phyloP scores from a whole-genome alignment of 805 yeast species.

The Blastobotrys terrestris region DNA sequence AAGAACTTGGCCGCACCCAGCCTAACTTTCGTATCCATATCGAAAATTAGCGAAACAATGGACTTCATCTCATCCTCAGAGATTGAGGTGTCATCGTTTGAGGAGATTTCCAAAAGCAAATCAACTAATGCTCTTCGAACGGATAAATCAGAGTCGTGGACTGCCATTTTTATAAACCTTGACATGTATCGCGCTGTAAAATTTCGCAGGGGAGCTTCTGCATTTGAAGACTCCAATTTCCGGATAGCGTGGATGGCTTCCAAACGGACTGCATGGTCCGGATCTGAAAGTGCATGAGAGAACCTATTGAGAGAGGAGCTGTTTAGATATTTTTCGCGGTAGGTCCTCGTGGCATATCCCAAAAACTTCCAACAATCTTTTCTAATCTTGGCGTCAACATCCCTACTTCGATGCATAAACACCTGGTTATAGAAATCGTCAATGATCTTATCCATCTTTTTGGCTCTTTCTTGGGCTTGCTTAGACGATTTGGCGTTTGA shows the following conservation, averaged over 20 bases:
- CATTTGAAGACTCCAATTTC: constrained; percentile 29
- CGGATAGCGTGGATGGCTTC: constrained; percentile 56
- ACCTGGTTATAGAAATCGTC: constrained; percentile 61
- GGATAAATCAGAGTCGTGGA: constrained; percentile 47
- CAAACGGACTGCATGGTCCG: constrained; percentile 50
- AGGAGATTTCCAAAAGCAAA: constrained; percentile 45
- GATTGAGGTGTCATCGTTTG: constrained; percentile 51
- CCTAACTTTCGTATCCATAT: constrained; percentile 30
- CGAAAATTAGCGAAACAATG: constrained; percentile 38
- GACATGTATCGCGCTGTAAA: constrained; percentile 69
- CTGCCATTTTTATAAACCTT: constrained; percentile 59
- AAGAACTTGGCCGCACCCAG: constrained; percentile 51
- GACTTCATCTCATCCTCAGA: constrained; percentile 50
- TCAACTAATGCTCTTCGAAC: constrained; percentile 48
- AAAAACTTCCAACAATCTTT: constrained; percentile 58
- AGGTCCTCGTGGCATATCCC: constrained; percentile 64
- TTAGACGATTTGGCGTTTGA: constrained; percentile 6
- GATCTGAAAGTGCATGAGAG: constrained; percentile 83
- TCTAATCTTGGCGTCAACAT: constrained; percentile 66
- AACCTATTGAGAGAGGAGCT: constrained; percentile 66
- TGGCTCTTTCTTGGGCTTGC: constrained; percentile 8
- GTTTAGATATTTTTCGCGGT: constrained; percentile 67
- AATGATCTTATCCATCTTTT: constrained; percentile 34
- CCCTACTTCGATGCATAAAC: constrained; percentile 74
- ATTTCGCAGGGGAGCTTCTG: constrained; percentile 63